phyloP scores from a whole-genome alignment of 73 alveolate genomes.

The Tetrahymena malaccensis region DNA sequence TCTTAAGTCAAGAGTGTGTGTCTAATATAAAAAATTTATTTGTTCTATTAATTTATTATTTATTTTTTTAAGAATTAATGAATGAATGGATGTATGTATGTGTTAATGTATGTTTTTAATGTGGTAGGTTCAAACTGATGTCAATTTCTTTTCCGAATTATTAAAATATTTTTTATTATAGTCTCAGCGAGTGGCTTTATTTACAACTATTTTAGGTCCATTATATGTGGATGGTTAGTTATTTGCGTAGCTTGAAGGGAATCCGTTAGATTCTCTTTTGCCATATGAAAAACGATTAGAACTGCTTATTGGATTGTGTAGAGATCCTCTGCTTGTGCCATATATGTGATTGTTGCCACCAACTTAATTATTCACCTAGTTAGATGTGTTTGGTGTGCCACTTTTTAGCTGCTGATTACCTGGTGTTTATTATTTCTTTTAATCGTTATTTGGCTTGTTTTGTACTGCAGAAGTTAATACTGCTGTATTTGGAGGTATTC shows the following conservation, averaged over 20 bases:
- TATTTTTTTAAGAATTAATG: too few relatives aligned
- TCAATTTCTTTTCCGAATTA: not conserved
- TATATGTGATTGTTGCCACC: not conserved
- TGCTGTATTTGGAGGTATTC: not conserved
- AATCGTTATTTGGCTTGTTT: not conserved
- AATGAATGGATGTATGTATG: not conserved
- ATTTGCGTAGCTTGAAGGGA: not conserved
- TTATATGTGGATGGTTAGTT: not conserved
- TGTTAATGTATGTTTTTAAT: not conserved
- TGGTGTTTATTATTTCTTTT: not conserved
- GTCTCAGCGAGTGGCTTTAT: not conserved
- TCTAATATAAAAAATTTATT: too few relatives aligned
- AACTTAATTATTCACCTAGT: not conserved
- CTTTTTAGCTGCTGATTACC: not conserved
- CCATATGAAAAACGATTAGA: not conserved
- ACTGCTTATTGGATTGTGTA: not conserved
- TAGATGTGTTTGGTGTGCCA: not conserved
- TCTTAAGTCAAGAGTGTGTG: not conserved
- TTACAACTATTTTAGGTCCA: not conserved
- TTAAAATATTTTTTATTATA: not conserved
- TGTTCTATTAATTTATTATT: not conserved
- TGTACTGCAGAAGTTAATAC: not conserved
- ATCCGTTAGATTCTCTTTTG: not conserved
- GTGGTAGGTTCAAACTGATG: not conserved
- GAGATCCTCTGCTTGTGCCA: not conserved